phyloP scores from a whole-genome alignment of 2,329 filamentous ascomycete species.

The Verticillium klebahnii region DNA sequence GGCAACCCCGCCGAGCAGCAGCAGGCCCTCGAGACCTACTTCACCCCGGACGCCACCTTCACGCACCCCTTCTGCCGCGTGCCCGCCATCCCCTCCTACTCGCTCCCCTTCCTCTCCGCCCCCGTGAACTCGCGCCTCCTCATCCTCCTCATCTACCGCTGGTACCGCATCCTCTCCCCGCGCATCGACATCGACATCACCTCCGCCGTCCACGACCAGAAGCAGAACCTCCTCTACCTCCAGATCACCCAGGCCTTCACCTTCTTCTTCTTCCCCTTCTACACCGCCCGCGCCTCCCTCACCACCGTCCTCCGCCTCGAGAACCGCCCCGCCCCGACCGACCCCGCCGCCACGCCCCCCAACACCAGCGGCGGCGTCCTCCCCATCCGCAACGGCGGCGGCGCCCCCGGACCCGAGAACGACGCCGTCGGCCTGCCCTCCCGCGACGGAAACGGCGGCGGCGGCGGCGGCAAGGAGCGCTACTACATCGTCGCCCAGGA shows the following conservation, averaged over 20 bases:
- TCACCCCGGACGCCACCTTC: constrained; percentile 67
- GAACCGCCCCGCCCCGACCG: constrained; percentile 29
- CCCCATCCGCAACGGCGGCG: constrained; percentile 9
- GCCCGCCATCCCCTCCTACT: constrained; percentile 40
- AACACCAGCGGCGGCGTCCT: constrained; percentile 11
- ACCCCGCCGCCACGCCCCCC: background rate
- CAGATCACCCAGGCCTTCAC: constrained; percentile 70
- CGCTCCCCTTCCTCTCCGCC: constrained; percentile 31
- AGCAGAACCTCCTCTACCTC: constrained; percentile 59
- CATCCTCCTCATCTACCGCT: constrained; percentile 67
- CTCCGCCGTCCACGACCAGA: constrained; percentile 27
- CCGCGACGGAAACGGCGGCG: background rate
- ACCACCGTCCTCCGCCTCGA: constrained; percentile 63
- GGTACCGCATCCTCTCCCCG: constrained; percentile 82
- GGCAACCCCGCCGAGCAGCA: constrained; percentile 62
- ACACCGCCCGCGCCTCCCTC: constrained; percentile 62
- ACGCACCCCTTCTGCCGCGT: constrained; percentile 75
- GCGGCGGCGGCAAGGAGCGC: constrained; percentile 22
- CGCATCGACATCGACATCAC: constrained; percentile 64
- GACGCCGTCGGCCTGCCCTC: constrained; percentile 7
- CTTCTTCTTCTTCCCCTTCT: constrained; percentile 73
- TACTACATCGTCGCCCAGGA: constrained; percentile 76
- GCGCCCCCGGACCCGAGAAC: constrained; percentile 10
- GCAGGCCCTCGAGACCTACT: constrained; percentile 65
- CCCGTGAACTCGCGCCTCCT: constrained; percentile 59